Base-by-base conservation (phyloP, 148 eudicot genomes). In the Rheum nobile region DNA sequence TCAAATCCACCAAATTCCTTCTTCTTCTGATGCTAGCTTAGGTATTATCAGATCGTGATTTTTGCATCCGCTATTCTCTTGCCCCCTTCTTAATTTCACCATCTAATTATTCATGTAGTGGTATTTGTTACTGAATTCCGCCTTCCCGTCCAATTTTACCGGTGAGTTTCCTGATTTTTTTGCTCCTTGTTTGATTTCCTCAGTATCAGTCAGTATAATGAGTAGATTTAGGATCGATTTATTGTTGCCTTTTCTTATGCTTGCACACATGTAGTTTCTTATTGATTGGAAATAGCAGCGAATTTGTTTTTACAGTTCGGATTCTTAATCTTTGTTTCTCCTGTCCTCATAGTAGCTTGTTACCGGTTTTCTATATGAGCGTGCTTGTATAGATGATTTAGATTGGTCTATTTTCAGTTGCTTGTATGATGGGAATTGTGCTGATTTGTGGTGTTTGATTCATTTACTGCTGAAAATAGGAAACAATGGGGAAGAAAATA, bases 401-500 rank as follows among this genome's bases (percentile, higher is more conserved):
- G 63, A 55, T 55, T 55, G 31, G 63, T 55, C 9, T 22, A 1
- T 21, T n/a, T 9, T 4, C 3, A 50, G 8, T 50, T 50, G 57
- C 26, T 50, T 50, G 9, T 17, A 19, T 50, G 57, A 7, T 55
- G 37, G 35, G n/a, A 61, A 28, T 61, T 28, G 46, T 38, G 72
- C 46, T 69, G 72, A 69, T 41, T 38, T 41, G 12, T 22, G 37
- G 4, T 35, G 37, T 4, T 35, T 2, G 6, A 41, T 41, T 41
- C 2, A 8, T 31, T 43, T 71, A 9, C 26, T 71, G 19, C 73
- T 39, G 50, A 14, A 12, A 22, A 22, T 41, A 74, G 70, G 76
- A 14, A 22, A 57, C 0, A 74, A 74, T 74, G 76, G 75, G 67
- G 75, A 73, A 73, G 59, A 73, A 72, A 57, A 37, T 47, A 16